Conservation (phyloP, 768 basidiomycete genomes). For the Lactifluus hygrophoroides region DNA sequence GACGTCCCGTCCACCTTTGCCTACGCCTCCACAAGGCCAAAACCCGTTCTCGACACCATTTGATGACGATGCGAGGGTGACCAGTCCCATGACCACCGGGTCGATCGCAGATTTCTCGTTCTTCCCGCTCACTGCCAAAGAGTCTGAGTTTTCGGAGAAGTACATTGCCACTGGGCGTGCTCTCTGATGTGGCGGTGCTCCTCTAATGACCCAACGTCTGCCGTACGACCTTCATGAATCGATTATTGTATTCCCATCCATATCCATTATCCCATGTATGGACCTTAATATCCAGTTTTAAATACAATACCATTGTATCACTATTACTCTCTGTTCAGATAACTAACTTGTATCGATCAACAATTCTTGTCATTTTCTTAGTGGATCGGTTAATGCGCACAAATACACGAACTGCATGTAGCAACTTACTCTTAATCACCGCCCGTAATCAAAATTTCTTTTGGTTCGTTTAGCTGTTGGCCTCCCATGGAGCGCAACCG, state of each 20-base stretch:
- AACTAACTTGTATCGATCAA: not conserved
- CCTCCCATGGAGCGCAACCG: not conserved
- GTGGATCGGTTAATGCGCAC: not conserved
- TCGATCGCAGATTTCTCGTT: conserved; percentile 8
- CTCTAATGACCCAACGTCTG: not conserved
- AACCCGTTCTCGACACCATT: conserved; percentile 73
- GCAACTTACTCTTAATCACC: not conserved
- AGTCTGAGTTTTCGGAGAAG: not conserved
- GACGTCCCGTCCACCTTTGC: not conserved
- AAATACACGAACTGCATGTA: not conserved
- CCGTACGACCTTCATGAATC: not conserved
- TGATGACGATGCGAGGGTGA: conserved; percentile 47
- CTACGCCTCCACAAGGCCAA: conserved; percentile 34
- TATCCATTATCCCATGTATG: not conserved
- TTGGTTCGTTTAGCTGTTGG: not conserved
- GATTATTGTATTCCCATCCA: not conserved
- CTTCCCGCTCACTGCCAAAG: not conserved
- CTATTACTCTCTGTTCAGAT: not conserved
- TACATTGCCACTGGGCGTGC: conserved; percentile 6
- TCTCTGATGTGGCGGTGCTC: not conserved
- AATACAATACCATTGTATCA: not conserved
- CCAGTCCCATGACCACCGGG: not conserved
- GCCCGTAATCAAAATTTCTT: not conserved
- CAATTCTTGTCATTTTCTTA: too few relatives aligned
- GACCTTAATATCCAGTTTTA: not conserved